Percentiles rank a stretch among this genome's conserved stretches.
phyloP scores from a whole-genome alignment of 139 green algal species.

The Volvox reticuliferus region DNA sequence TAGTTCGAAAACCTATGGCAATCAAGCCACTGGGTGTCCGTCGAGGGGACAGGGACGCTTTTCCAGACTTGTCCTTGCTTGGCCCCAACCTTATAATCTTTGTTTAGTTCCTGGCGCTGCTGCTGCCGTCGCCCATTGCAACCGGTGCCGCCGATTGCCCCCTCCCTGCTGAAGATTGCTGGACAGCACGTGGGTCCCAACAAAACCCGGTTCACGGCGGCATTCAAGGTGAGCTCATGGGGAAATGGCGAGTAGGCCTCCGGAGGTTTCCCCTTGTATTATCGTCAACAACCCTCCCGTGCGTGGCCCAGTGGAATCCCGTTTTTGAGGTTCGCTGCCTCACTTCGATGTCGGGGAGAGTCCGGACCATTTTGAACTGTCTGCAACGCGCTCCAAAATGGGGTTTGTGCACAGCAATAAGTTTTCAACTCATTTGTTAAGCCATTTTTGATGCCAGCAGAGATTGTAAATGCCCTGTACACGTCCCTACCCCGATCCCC shows the following conservation, averaged over 20 bases:
- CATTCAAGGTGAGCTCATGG: conserved; percentile 6
- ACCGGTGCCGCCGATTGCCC: neutral
- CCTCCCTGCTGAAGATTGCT: neutral
- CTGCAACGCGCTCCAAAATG: neutral
- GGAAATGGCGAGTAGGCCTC: neutral
- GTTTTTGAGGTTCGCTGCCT: no score
- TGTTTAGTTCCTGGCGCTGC: no score
- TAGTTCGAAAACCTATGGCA: no score
- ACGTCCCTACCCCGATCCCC: neutral
- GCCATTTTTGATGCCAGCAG: neutral
- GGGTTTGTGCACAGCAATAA: neutral
- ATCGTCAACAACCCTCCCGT: neutral
- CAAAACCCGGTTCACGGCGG: neutral
- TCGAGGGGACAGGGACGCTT: no score
- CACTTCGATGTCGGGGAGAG: neutral
- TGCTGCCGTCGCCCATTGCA: no score
- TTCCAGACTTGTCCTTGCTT: no score
- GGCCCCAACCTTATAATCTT: no score
- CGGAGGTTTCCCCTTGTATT: neutral
- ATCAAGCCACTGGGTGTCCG: no score
- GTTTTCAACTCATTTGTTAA: neutral
- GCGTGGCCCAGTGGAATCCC: no score
- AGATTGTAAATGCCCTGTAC: neutral
- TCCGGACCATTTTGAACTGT: no score
- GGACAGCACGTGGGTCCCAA: conserved; percentile 4